Percentiles rank a stretch among this genome's conserved stretches.
Conservation (phyloP, 2,329 filamentous ascomycete species). For the Fusarium sp. region DNA sequence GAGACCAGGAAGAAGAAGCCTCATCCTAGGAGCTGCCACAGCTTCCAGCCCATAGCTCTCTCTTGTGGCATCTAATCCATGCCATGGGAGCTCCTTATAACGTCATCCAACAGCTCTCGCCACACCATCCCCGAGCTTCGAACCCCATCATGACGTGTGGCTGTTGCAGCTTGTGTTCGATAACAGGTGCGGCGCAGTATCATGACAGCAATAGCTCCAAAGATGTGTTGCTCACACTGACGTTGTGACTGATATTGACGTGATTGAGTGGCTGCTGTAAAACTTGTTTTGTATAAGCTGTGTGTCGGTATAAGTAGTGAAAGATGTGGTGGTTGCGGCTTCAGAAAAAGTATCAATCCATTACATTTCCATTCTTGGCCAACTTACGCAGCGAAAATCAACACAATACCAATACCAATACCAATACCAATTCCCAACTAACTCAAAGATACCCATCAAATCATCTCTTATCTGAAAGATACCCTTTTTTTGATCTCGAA, state of each 20-base stretch:
- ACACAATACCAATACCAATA: slow-evolving; percentile 22
- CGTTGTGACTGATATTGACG: slow-evolving; percentile 42
- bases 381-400: slow-evolving; percentile 30
- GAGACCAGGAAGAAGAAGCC: slow-evolving; percentile 23
- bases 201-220: slow-evolving; percentile 33
- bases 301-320: slow-evolving; percentile 39
- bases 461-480: slow-evolving; percentile 31
- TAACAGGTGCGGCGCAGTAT: slow-evolving; percentile 39
- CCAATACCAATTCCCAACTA: slow-evolving; percentile 22
- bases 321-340: slow-evolving; percentile 39
- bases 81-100: slow-evolving; percentile 29
- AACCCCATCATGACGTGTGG: slow-evolving; percentile 49
- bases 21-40: slow-evolving; percentile 29
- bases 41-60: slow-evolving; percentile 24
- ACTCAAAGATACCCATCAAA: slow-evolving; percentile 37
- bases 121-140: slow-evolving; percentile 38
- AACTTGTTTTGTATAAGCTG: slow-evolving; percentile 46
- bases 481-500: slow-evolving; percentile 34
- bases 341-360: slow-evolving; percentile 37
- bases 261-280: slow-evolving; percentile 36
- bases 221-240: slow-evolving; percentile 43
- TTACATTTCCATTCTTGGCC: slow-evolving; percentile 34
- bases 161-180: slow-evolving; percentile 38
- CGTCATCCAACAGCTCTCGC: slow-evolving; percentile 45
- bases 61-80: slow-evolving; percentile 26